Base-by-base conservation (phyloP, 1,284 basidiomycete species). In the Malassezia japonica region DNA sequence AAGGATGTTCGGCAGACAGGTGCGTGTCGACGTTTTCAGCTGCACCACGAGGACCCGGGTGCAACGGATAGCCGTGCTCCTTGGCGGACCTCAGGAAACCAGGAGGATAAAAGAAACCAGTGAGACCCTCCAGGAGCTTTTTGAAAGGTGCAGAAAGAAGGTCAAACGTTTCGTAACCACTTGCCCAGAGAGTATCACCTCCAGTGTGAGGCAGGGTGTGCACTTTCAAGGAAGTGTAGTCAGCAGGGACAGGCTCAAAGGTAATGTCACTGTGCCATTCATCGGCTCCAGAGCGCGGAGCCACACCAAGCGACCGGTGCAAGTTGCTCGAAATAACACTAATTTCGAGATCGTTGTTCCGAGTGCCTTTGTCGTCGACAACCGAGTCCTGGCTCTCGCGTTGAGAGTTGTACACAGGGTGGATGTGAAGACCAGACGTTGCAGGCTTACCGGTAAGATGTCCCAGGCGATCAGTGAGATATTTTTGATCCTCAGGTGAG, bases 231-330 rank as follows among this genome's bases (percentile, higher is more conserved):
- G 66, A 57, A 2, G 67, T 63, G 51, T 82, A 85, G 66, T 83
- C 82, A 0, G 81, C 78, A 0, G 83, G 83, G 1, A 82, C 76
- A 6, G 73, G 76, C 67, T 86, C 84, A 60, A 85, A 86, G 0
- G 82, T 81, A 61, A 85, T 82, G 69, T 86, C 83, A 0, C 80
- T 49, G 47, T 57, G 55, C 51, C 50, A 54, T 29, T 57, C 55
- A 13, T 51, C 35, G 2, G 46, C 51, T 23, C 41, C 36, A 2
- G 32, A 37, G 32, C 46, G 50, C 9, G 25, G 27, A 1, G 12
- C 20, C 2, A 49, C 29, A 1, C 40, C 35, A 9, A 57, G 23
- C 13, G 36, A 29, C 12, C 25, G 40, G 16, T 16, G 33, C 4
- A 57, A 23, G 27, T 46, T 47, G 43, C 45, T 48, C 1, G 46